A percentile compares a stretch with the other conserved stretches of the same genome.
Evolutionary conservation across 208 protist genomes (phyloP).

Genomic region (Acanthamoeba royreba): DNA sequence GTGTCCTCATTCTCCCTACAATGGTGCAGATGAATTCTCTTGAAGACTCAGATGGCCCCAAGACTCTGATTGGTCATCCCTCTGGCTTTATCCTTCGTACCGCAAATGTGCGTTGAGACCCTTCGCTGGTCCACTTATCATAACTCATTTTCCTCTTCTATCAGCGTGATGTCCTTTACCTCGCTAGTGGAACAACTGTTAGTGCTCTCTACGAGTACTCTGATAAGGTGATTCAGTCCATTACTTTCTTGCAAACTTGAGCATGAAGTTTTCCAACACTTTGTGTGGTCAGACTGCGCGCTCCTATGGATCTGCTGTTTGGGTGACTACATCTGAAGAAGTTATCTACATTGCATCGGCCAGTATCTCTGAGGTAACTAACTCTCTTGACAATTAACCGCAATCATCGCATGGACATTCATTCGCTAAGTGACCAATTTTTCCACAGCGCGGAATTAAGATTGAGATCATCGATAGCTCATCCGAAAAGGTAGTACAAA

Average conservation of each 20-base stretch:
- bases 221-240: not conserved
- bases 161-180: not conserved
- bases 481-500: not conserved
- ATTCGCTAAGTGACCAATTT: not conserved
- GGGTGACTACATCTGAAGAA: not conserved
- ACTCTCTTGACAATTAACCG: not conserved
- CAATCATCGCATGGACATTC: not conserved
- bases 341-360: not conserved
- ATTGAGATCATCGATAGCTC: not conserved
- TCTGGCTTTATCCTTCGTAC: not conserved
- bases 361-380: not conserved
- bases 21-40: not conserved
- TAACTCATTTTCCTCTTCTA: not conserved
- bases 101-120: not conserved
- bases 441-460: not conserved
- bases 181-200: not conserved
- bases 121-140: not conserved
- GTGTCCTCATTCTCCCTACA: not conserved
- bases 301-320: not conserved
- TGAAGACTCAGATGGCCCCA: not conserved
- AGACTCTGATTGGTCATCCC: not conserved
- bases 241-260: not conserved
- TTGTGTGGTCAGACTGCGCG: not conserved
- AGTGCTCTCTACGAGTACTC: not conserved
- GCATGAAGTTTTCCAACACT: not conserved